Percentiles rank a stretch among this genome's conserved stretches.
Evolutionary conservation across 2,329 filamentous ascomycete species (phyloP).

Genomic region (Periconia sp.): DNA sequence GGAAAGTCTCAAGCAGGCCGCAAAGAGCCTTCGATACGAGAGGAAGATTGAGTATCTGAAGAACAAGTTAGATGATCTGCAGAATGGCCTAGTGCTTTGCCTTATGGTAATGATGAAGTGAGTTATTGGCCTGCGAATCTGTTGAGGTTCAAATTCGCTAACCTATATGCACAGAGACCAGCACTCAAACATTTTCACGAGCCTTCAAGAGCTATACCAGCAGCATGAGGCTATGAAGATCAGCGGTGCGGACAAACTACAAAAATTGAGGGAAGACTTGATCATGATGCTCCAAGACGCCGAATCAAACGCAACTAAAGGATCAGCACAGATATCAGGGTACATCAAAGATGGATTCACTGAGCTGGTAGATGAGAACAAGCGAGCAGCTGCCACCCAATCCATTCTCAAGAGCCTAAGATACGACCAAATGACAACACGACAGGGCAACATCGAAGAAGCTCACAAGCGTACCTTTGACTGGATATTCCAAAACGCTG

Average conservation of each 20-base stretch:
- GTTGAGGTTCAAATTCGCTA: not conserved
- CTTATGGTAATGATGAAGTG: not conserved
- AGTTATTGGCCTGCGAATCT: not conserved
- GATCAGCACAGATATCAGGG: no score
- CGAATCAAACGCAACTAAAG: no score
- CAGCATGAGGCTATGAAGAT: slow-evolving; percentile 13
- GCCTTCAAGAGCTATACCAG: slow-evolving; percentile 40
- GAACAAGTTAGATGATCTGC: not conserved
- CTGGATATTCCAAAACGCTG: not conserved
- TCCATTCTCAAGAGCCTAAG: not conserved
- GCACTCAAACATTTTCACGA: not conserved
- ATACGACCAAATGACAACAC: not conserved
- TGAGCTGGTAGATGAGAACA: not conserved
- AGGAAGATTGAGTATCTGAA: not conserved
- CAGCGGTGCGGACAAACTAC: slow-evolving; percentile 45
- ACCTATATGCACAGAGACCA: not conserved
- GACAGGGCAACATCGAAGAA: not conserved
- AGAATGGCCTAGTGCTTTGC: not conserved
- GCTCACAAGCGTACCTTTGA: not conserved
- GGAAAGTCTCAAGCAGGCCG: not conserved
- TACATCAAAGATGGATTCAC: no score
- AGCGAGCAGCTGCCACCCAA: not conserved
- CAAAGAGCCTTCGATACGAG: not conserved
- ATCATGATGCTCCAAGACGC: no score
- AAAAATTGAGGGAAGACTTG: slow-evolving; percentile 40